A percentile compares a stretch with the other conserved stretches of the same genome.
phyloP scores from a whole-genome alignment of 192 early-diverging fungal species.

The Backusella liffmaniae region DNA sequence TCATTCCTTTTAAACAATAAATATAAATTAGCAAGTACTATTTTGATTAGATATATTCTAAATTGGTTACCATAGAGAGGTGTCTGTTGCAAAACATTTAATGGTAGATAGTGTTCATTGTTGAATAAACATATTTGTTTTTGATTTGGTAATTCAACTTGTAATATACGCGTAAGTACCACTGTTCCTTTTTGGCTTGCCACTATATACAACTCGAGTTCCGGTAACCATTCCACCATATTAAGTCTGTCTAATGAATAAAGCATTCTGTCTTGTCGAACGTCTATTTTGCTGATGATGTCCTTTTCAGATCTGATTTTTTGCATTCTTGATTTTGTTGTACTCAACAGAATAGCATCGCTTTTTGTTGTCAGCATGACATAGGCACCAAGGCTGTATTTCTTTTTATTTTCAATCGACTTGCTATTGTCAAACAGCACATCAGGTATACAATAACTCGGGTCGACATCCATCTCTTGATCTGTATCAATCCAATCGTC shows the following conservation, averaged over 20 bases:
- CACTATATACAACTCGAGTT: constrained; percentile 25
- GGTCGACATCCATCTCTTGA: background rate
- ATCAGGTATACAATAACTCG: constrained; percentile 5
- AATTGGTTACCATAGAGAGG: constrained; percentile 29
- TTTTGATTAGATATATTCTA: background rate
- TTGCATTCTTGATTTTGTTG: constrained; percentile 10
- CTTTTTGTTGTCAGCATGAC: constrained; percentile 26
- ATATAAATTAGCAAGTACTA: background rate
- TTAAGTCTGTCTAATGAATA: constrained; percentile 21
- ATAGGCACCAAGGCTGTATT: background rate
- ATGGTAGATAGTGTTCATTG: constrained; percentile 26
- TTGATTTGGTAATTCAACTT: constrained; percentile 19
- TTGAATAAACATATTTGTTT: constrained; percentile 28
- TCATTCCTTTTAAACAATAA: constrained; percentile 15
- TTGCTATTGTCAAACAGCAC: background rate
- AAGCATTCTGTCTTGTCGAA: constrained; percentile 19
- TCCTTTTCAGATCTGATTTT: constrained; percentile 18
- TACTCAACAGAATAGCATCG: constrained; percentile 18
- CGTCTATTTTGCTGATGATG: constrained; percentile 21
- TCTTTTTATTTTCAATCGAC: background rate
- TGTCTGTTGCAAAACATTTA: constrained; percentile 3
- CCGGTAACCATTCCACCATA: constrained; percentile 35
- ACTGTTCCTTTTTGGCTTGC: constrained; percentile 35
- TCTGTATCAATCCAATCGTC: background rate
- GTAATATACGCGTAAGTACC: constrained; percentile 25